Percentiles rank a stretch among this genome's conserved stretches.
These are phyloP conservation scores for Trametes villosa DNA, from an alignment of 768 basidiomycete genomes.

Conservation along the genomic window DNA sequence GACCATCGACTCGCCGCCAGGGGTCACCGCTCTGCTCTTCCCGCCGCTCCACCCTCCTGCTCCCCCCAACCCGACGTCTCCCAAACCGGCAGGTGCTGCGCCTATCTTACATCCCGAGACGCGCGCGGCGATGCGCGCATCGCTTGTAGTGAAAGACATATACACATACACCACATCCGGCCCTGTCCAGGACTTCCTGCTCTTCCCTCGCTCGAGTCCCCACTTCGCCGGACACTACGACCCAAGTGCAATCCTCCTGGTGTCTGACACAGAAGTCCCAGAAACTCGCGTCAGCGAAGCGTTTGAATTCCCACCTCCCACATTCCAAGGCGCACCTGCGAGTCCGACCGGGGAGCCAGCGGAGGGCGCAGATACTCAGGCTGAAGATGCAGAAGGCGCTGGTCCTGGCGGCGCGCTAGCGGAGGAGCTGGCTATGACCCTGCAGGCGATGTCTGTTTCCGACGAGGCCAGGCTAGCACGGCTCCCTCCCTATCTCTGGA, in stretches of 20 bases:
- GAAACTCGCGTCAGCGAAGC: constrained; percentile 59
- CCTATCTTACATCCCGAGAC: constrained; percentile 43
- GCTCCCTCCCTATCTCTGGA: constrained; percentile 45
- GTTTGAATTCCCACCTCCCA: constrained; percentile 73
- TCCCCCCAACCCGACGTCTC: constrained; percentile 39
- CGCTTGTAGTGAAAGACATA: constrained; percentile 50
- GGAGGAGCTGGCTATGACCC: constrained; percentile 46
- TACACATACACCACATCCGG: constrained; percentile 63
- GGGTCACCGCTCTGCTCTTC: constrained; percentile 70
- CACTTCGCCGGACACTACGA: constrained; percentile 72
- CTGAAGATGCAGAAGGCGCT: constrained; percentile 1
- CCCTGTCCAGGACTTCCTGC: constrained; percentile 75
- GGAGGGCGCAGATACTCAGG: background rate
- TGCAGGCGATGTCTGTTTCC: constrained; percentile 43
- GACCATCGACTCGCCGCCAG: constrained; percentile 52
- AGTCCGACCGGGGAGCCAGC: background rate
- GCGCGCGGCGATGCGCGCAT: constrained; percentile 66
- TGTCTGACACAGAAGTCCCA: constrained; percentile 52
- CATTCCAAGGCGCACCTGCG: constrained; percentile 20
- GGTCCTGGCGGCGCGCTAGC: constrained; percentile 30
- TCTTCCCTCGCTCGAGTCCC: constrained; percentile 71
- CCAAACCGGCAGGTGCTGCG: constrained; percentile 24
- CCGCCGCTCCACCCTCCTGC: constrained; percentile 65
- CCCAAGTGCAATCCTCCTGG: constrained; percentile 66
- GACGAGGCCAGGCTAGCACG: constrained; percentile 43